phyloP scores from a whole-genome alignment of 495 filamentous ascomycete genomes.

The Glarea lozoyensis region DNA sequence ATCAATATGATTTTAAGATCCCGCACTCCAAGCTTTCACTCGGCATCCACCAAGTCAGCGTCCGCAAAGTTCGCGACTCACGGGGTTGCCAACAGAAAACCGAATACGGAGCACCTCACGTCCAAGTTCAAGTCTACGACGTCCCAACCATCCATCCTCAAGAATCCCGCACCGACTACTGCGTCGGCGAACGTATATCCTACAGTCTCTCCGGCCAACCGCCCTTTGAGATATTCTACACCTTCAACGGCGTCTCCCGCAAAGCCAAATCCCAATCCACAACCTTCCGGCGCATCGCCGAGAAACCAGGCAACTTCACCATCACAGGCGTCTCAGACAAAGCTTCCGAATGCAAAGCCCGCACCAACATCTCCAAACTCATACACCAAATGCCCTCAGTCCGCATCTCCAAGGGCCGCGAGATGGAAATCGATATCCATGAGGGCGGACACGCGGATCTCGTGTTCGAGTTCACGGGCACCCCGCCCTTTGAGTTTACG shows the following conservation, averaged over 20 bases:
- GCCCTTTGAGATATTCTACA: conserved; percentile 90
- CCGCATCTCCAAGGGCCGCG: conserved; percentile 69
- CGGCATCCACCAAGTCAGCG: conserved; percentile 75
- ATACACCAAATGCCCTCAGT: conserved; percentile 92
- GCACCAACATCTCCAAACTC: conserved; percentile 62
- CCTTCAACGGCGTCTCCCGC: conserved; percentile 65
- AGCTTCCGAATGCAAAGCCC: conserved; percentile 73
- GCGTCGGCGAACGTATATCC: conserved; percentile 86
- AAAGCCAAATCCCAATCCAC: conserved; percentile 70
- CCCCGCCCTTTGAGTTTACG: conserved; percentile 95
- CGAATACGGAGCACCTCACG: conserved; percentile 56
- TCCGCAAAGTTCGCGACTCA: conserved; percentile 80
- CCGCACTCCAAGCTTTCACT: conserved; percentile 73
- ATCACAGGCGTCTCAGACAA: conserved; percentile 79
- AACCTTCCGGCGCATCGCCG: conserved; percentile 83
- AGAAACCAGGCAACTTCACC: conserved; percentile 77
- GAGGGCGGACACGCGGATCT: conserved; percentile 92
- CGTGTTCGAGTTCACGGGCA: conserved; percentile 86
- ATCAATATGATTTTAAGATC: conserved; percentile 69
- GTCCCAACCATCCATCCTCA: conserved; percentile 79
- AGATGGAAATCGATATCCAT: conserved; percentile 81
- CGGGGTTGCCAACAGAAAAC: conserved; percentile 71
- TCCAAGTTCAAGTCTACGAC: conserved; percentile 83
- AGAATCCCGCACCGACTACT: conserved; percentile 84
- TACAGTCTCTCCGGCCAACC: conserved; percentile 82